A percentile compares a stretch with the other conserved stretches of the same genome.
Conservation (phyloP, 305 asterid species). For the Solanum hybrid region DNA sequence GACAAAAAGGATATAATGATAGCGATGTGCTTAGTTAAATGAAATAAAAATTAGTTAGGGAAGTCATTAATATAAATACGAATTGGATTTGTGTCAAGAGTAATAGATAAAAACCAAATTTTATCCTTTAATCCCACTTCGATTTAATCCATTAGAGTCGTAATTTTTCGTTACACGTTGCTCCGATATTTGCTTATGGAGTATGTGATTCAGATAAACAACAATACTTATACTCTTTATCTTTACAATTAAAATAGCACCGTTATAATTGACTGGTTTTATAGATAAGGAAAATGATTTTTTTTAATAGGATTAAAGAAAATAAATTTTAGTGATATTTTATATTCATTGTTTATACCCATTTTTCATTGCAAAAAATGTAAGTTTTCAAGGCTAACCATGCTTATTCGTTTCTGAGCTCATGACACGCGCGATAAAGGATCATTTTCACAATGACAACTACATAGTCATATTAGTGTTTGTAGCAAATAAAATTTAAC, state of each 20-base stretch:
- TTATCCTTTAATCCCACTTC: not conserved
- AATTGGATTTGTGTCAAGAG: not conserved
- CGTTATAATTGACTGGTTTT: not conserved
- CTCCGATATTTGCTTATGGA: not conserved
- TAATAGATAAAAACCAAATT: not conserved
- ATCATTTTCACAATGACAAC: not conserved
- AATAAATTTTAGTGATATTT: too few species aligned
- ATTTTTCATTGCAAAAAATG: not conserved
- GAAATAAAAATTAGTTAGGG: not conserved
- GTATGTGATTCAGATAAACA: not conserved
- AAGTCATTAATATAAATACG: not conserved
- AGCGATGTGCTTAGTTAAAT: not conserved
- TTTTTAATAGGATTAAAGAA: too few species aligned
- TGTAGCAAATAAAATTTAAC: not conserved
- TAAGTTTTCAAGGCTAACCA: not conserved
- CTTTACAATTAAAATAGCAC: not conserved
- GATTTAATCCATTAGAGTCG: not conserved
- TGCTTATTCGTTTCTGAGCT: too few species aligned
- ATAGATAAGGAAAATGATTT: too few species aligned
- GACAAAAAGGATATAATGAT: not conserved
- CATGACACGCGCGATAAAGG: not conserved
- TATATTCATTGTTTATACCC: too few species aligned
- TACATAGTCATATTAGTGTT: not conserved
- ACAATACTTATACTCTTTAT: not conserved
- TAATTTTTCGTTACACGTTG: not conserved